Conservation (phyloP, 805 yeast genomes). For the Candida bentonensis region DNA sequence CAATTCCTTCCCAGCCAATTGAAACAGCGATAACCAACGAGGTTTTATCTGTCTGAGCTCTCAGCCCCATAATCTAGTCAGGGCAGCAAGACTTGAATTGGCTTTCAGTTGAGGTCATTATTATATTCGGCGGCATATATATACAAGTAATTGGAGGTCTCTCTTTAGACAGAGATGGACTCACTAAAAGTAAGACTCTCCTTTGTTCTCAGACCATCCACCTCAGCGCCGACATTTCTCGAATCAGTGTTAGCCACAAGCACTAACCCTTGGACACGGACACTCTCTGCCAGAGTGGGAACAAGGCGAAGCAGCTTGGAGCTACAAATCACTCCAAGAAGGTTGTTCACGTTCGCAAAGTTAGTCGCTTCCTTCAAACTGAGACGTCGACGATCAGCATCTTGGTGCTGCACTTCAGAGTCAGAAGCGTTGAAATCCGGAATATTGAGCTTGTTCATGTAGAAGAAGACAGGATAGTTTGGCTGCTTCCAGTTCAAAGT, state of each 20-base stretch:
- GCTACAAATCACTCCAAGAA: constrained; percentile 73
- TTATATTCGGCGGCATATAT: too few relatives aligned
- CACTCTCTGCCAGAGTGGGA: constrained; percentile 60
- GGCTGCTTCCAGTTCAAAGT: constrained; percentile 97
- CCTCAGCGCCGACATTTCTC: constrained; percentile 20
- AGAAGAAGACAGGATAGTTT: constrained; percentile 84
- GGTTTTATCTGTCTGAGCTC: too few relatives aligned
- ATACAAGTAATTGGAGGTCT: too few relatives aligned
- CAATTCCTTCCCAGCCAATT: too few relatives aligned
- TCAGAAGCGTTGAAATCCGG: constrained; percentile 15
- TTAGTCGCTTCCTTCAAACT: constrained; percentile 71
- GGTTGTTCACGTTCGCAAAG: constrained; percentile 69
- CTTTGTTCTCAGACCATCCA: constrained; percentile 55
- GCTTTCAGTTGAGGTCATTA: too few relatives aligned
- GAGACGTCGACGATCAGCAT: constrained; percentile 24
- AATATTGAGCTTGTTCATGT: constrained; percentile 35
- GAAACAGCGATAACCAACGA: too few relatives aligned
- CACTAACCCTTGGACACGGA: constrained; percentile 69
- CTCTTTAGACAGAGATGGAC: constrained; percentile 32
- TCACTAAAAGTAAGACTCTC: constrained; percentile 57
- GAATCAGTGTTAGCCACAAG: constrained; percentile 40
- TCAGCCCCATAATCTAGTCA: too few relatives aligned
- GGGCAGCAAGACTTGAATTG: too few relatives aligned
- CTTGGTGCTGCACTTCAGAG: constrained; percentile 14
- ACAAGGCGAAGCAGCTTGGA: constrained; percentile 55